Evolutionary conservation across 805 yeast genomes (phyloP).

Genomic region (Wickerhamiella domercqiae): DNA sequence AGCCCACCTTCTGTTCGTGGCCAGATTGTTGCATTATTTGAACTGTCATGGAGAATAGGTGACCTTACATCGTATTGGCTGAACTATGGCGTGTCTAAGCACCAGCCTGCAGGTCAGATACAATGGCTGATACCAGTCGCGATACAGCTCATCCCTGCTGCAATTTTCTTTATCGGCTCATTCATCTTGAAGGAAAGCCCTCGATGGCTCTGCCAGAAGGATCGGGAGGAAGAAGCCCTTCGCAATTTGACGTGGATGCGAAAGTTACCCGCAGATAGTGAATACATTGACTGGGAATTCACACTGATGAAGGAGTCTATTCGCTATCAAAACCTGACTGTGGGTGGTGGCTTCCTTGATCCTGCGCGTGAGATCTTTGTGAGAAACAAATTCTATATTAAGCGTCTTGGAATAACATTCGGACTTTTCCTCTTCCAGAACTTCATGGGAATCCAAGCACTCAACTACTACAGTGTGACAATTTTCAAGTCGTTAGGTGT

Average conservation of each 20-base stretch:
- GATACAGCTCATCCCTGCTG: too few relatives aligned
- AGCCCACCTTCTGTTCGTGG: too few relatives aligned
- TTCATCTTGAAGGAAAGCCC: too few relatives aligned
- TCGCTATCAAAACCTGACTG: slow-evolving; percentile 2
- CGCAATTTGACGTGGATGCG: slow-evolving; percentile 5
- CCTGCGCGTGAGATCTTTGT: slow-evolving; percentile 3
- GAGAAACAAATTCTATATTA: slow-evolving; percentile 3
- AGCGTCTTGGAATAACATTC: slow-evolving; percentile 4
- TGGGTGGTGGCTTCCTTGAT: slow-evolving; percentile 6
- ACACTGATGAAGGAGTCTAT: slow-evolving; percentile 5
- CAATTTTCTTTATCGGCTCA: too few relatives aligned
- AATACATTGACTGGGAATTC: slow-evolving; percentile 10
- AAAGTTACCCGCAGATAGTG: slow-evolving; percentile 7
- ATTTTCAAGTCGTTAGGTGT: slow-evolving; percentile 8
- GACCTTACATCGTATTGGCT: too few relatives aligned
- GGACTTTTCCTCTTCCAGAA: slow-evolving; percentile 7
- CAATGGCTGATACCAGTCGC: too few relatives aligned
- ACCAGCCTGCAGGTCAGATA: too few relatives aligned
- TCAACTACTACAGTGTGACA: slow-evolving; percentile 7
- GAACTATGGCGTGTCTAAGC: too few relatives aligned
- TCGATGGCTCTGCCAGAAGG: too few relatives aligned
- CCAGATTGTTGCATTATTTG: too few relatives aligned
- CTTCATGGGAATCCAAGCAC: slow-evolving; percentile 9
- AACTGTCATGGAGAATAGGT: too few relatives aligned
- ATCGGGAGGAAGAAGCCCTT: slow-evolving; percentile 8